Evolutionary conservation across 805 yeast genomes (phyloP).

Genomic region (Ogataea angusta): DNA sequence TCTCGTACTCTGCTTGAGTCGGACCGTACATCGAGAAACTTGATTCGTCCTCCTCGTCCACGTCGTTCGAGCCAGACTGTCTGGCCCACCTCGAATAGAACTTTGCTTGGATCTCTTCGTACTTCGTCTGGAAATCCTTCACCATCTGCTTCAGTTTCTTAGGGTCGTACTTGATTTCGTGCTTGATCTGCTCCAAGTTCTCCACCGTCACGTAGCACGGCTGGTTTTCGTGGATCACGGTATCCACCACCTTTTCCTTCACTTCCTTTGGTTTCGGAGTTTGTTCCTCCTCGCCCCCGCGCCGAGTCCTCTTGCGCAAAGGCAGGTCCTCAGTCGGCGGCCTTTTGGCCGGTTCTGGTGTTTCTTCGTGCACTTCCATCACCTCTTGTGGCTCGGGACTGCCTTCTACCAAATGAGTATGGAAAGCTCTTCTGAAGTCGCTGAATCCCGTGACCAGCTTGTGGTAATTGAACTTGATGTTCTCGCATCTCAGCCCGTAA

Average conservation of each 20-base stretch:
- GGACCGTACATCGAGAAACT: conserved; percentile 33
- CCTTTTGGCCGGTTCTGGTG: conserved; percentile 5
- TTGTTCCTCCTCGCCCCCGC: conserved; percentile 5
- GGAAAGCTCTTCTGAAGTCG: conserved; percentile 5
- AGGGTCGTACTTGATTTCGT: conserved; percentile 11
- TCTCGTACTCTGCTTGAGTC: conserved; percentile 31
- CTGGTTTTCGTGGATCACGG: conserved; percentile 2
- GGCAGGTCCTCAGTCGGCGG: conserved; percentile 4
- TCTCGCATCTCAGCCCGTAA: conserved; percentile 15
- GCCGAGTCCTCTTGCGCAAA: conserved; percentile 8
- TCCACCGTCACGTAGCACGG: conserved; percentile 24
- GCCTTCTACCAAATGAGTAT: conserved; percentile 5
- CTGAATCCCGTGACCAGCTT: neutral
- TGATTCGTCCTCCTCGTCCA: conserved; percentile 17
- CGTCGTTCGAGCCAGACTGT: conserved; percentile 5
- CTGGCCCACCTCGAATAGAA: conserved; percentile 28
- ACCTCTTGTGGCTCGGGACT: conserved; percentile 11
- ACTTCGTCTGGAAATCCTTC: conserved; percentile 19
- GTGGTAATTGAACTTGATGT: conserved; percentile 6
- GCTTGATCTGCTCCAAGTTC: conserved; percentile 17
- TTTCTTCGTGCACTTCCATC: conserved; percentile 1
- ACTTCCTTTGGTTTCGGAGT: conserved; percentile 6
- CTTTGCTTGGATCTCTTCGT: conserved; percentile 22
- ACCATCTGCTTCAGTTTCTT: conserved; percentile 12
- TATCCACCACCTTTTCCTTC: conserved; percentile 6